These are phyloP conservation scores for Tetrahymena borealis DNA, from an alignment of 73 alveolate genomes.

Conservation along the genomic window DNA sequence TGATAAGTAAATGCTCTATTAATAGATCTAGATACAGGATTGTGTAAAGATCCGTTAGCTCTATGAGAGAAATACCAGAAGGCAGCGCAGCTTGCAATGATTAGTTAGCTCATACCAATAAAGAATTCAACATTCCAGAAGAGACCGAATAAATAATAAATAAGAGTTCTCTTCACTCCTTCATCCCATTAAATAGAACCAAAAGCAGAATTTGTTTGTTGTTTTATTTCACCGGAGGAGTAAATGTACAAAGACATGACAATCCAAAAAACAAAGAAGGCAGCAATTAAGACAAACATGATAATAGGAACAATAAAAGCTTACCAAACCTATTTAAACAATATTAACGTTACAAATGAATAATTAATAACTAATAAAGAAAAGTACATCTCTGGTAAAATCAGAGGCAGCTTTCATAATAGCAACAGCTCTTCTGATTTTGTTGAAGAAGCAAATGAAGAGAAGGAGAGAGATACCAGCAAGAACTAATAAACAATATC, in stretches of 20 bases:
- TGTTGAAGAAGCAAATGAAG: conserved; percentile 14
- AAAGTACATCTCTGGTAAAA: conserved; percentile 49
- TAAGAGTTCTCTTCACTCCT: conserved; percentile 7
- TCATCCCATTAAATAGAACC: conserved; percentile 68
- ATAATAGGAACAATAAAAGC: conserved; percentile 75
- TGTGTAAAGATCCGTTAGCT: conserved; percentile 72
- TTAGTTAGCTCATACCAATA: conserved; percentile 69
- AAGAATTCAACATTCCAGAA: conserved; percentile 49
- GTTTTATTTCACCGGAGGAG: conserved; percentile 71
- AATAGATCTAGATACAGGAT: conserved; percentile 55
- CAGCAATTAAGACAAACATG: conserved; percentile 52
- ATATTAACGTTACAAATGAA: background rate
- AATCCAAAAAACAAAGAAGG: conserved; percentile 77
- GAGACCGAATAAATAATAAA: conserved; percentile 8
- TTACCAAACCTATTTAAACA: conserved; percentile 13
- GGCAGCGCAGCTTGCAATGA: conserved; percentile 78
- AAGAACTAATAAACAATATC: background rate
- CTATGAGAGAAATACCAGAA: conserved; percentile 87
- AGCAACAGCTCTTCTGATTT: conserved; percentile 42
- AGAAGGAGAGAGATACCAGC: conserved; percentile 9
- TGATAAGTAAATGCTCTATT: conserved; percentile 82
- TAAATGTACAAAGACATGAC: conserved; percentile 65
- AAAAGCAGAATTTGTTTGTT: conserved; percentile 45
- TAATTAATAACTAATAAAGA: background rate
- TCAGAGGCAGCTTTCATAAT: conserved; percentile 66